phyloP scores from a whole-genome alignment of 306 rosid species.

The Chamaecrista fasciculata region DNA sequence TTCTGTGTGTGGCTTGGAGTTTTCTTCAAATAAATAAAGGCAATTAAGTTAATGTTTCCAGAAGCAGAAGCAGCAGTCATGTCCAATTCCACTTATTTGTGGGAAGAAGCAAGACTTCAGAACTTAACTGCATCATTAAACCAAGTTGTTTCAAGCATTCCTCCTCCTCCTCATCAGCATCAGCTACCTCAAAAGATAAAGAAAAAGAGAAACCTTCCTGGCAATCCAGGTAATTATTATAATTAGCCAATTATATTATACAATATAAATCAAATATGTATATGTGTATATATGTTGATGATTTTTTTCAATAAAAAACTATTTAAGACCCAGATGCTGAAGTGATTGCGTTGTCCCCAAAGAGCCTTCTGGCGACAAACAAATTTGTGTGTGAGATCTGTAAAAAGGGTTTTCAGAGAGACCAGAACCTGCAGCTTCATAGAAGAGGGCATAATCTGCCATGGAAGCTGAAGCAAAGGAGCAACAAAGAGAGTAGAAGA shows the following conservation, averaged over 20 bases:
- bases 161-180: constrained; percentile 11
- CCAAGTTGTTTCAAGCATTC: constrained; percentile 26
- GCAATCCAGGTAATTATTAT: constrained; percentile 74
- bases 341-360: constrained; percentile 85
- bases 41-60: constrained; percentile 56
- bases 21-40: constrained; percentile 35
- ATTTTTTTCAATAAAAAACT: no score
- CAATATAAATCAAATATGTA: no score
- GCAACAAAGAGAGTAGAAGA: constrained; percentile 65
- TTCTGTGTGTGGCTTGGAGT: constrained; percentile 43
- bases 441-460: constrained; percentile 94
- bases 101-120: constrained; percentile 67
- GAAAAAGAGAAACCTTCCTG: constrained; percentile 89
- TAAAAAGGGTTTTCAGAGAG: constrained; percentile 90
- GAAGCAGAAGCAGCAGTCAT: constrained; percentile 49
- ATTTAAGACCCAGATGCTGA: constrained; percentile 87
- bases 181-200: constrained; percentile 53
- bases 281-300: no score
- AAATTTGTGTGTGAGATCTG: constrained; percentile 91
- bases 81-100: constrained; percentile 76
- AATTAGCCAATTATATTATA: no score
- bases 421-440: constrained; percentile 90
- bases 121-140: constrained; percentile 49
- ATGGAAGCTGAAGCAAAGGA: constrained; percentile 93
- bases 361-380: constrained; percentile 76